A percentile compares a stretch with the other conserved stretches of the same genome.
phyloP scores from a whole-genome alignment of 208 protist species.

The Trichomonas vaginalis region DNA sequence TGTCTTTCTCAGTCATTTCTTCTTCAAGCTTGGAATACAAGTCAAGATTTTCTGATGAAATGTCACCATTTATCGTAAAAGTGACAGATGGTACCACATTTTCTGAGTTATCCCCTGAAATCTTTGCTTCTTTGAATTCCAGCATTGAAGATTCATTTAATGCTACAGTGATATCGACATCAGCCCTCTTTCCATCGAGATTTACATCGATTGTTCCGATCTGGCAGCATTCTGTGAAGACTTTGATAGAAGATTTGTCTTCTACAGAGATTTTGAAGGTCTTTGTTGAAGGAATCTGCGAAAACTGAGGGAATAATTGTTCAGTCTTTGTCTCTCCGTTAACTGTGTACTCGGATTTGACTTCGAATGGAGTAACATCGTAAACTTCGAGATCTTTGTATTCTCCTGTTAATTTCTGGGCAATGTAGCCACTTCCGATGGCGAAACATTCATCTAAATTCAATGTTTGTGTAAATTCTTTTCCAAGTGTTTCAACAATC shows the following conservation, averaged over 20 bases:
- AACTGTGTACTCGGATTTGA: not conserved
- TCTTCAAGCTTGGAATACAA: not conserved
- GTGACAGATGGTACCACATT: not conserved
- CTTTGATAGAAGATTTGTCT: not conserved
- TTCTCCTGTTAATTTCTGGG: no score
- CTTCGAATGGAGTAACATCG: not conserved
- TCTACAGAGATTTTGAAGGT: not conserved
- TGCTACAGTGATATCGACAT: not conserved
- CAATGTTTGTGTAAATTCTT: not conserved
- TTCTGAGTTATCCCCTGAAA: not conserved
- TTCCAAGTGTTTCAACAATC: not conserved
- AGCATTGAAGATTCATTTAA: not conserved
- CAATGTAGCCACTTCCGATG: not conserved
- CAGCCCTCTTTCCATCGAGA: not conserved
- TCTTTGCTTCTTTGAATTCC: not conserved
- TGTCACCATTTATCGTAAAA: not conserved
- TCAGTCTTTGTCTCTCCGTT: not conserved
- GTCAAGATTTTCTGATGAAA: not conserved
- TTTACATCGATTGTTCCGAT: not conserved
- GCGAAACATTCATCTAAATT: conserved; percentile 5
- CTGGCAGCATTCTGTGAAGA: not conserved
- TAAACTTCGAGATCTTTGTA: not conserved
- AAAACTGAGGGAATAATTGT: not conserved
- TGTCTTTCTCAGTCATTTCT: not conserved
- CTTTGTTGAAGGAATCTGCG: not conserved